A percentile compares a stretch with the other conserved stretches of the same genome.
Conservation (phyloP, 257 asterid genomes). For the Solanum megistacrolobum region DNA sequence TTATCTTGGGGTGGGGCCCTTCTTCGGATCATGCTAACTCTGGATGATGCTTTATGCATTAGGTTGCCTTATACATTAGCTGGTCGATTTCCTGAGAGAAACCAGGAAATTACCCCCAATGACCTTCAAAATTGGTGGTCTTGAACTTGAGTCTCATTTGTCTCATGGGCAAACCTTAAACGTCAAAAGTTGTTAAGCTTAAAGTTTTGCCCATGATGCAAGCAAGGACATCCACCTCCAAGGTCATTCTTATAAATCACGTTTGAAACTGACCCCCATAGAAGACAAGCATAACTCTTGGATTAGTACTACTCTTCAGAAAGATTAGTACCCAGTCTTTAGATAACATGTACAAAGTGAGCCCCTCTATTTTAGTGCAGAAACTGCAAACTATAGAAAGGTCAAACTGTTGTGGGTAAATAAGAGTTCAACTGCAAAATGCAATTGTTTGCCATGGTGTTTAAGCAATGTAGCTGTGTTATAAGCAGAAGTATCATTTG, state of each 20-base stretch:
- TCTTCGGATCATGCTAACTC: neutral
- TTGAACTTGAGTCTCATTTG: neutral
- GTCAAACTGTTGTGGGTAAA: neutral
- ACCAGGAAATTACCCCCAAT: neutral
- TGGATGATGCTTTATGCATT: neutral
- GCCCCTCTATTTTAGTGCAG: neutral
- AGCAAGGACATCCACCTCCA: neutral
- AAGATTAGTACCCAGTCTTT: neutral
- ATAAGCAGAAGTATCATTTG: neutral
- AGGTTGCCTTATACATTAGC: neutral
- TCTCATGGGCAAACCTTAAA: neutral
- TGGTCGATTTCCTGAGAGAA: neutral
- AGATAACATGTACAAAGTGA: neutral
- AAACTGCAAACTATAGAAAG: neutral
- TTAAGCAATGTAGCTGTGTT: neutral
- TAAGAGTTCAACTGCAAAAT: neutral
- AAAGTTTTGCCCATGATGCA: neutral
- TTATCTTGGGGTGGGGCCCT: neutral
- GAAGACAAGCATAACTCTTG: neutral
- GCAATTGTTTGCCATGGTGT: neutral
- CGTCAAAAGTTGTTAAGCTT: neutral
- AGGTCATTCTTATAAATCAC: neutral
- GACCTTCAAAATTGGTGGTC: neutral
- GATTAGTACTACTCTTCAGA: neutral
- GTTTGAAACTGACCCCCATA: neutral